Percentiles rank a stretch among this genome's conserved stretches.
Conservation (phyloP, 2,329 filamentous ascomycete species). For the Emmonsiellopsis sp. region DNA sequence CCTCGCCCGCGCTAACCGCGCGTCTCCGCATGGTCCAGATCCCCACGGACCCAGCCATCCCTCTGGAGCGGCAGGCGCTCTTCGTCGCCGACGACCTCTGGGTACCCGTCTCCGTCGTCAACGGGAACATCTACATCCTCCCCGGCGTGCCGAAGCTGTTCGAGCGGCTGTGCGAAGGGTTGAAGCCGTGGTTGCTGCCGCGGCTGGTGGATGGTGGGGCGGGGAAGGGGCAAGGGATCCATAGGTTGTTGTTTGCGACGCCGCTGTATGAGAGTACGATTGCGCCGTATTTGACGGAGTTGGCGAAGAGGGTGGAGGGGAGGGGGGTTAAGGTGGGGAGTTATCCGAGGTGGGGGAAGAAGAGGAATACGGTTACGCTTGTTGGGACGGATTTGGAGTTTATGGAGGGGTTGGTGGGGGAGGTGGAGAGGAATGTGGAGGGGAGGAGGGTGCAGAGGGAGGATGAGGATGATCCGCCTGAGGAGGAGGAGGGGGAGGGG, state of each 20-base stretch:
- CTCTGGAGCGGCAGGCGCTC: conserved; percentile 61
- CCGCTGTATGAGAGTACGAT: conserved; percentile 79
- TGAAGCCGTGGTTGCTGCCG: conserved; percentile 63
- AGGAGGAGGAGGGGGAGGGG: neutral
- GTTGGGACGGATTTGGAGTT: conserved; percentile 66
- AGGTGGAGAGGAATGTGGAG: conserved; percentile 67
- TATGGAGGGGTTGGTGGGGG: conserved; percentile 66
- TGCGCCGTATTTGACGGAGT: conserved; percentile 69
- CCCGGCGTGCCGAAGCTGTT: conserved; percentile 85
- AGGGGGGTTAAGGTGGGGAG: conserved; percentile 87
- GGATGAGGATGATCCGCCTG: conserved; percentile 54
- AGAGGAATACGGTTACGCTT: conserved; percentile 79
- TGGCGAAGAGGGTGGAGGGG: conserved; percentile 63
- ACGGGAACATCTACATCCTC: conserved; percentile 86
- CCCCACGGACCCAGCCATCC: conserved; percentile 60
- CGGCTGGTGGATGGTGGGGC: conserved; percentile 51
- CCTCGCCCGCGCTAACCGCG: conserved; percentile 66
- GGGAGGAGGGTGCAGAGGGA: conserved; percentile 62
- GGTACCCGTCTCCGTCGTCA: conserved; percentile 83
- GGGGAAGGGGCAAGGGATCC: conserved; percentile 70
- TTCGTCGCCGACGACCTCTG: conserved; percentile 75
- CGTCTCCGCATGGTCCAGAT: conserved; percentile 86
- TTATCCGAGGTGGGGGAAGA: conserved; percentile 87
- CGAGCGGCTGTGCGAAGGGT: conserved; percentile 63
- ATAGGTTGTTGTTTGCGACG: conserved; percentile 74